Evolutionary conservation across 1,139 yeast species (phyloP).

Genomic region (Magnusiomyces fungicola): DNA sequence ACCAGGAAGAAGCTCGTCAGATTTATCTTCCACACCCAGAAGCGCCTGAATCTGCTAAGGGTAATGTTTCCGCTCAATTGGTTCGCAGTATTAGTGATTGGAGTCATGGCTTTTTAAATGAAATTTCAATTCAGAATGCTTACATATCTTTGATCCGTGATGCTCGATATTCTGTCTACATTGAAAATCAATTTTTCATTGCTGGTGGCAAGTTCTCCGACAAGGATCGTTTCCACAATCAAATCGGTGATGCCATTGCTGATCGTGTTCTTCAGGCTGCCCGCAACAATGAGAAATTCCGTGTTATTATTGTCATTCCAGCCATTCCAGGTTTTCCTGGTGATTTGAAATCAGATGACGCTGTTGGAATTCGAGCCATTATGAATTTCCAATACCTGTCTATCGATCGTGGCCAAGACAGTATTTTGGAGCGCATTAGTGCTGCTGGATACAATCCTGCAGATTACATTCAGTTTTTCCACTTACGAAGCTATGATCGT

Average conservation of each 20-base stretch:
- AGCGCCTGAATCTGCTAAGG: slow-evolving; percentile 12
- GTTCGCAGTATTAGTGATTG: slow-evolving; percentile 18
- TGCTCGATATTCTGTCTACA: slow-evolving; percentile 17
- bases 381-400: slow-evolving; percentile 18
- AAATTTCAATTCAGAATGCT: slow-evolving; percentile 18
- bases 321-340: slow-evolving; percentile 20
- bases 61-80: slow-evolving; percentile 16
- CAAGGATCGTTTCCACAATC: slow-evolving; percentile 15
- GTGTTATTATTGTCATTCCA: slow-evolving; percentile 17
- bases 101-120: slow-evolving; percentile 18
- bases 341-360: slow-evolving; percentile 16
- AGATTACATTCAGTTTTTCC: slow-evolving; percentile 17
- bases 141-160: slow-evolving; percentile 14
- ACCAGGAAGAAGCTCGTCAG: slow-evolving; percentile 10
- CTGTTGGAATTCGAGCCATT: slow-evolving; percentile 18
- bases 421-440: slow-evolving; percentile 15
- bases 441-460: slow-evolving; percentile 17
- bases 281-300: slow-evolving; percentile 14
- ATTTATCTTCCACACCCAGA: slow-evolving; percentile 12
- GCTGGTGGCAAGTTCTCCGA: slow-evolving; percentile 15
- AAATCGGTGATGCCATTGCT: slow-evolving; percentile 19
- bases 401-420: slow-evolving; percentile 16
- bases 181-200: slow-evolving; percentile 19
- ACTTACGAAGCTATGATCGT: slow-evolving; percentile 17
- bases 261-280: slow-evolving; percentile 17